Evolutionary conservation across 352 stramenopile genomes (phyloP).

Genomic region (Globisporangium canariense): DNA sequence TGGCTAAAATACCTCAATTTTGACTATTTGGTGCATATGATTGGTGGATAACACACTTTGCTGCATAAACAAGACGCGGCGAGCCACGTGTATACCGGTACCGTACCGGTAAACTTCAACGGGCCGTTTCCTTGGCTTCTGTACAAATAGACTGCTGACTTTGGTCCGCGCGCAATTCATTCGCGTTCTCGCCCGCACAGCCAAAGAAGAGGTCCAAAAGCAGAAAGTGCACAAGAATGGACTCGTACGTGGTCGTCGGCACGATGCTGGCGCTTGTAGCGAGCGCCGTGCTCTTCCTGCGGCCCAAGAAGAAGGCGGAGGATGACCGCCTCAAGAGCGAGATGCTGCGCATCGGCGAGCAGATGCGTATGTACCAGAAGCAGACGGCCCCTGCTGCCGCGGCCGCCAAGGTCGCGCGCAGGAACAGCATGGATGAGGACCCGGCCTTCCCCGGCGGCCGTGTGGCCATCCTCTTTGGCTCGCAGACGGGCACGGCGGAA

Average conservation of each 20-base stretch:
- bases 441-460: constrained; percentile 52
- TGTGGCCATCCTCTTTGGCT: constrained; percentile 95
- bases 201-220: neutral
- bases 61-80: too few relatives aligned
- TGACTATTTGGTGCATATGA: too few relatives aligned
- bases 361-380: constrained; percentile 85
- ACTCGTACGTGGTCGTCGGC: constrained; percentile 67
- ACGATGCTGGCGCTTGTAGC: constrained; percentile 66
- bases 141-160: neutral
- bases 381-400: constrained; percentile 27
- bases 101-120: too few relatives aligned
- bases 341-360: constrained; percentile 67
- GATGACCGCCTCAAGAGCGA: constrained; percentile 67
- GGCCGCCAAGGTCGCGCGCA: neutral
- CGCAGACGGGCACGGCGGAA: constrained; percentile 97
- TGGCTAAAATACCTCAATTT: too few relatives aligned
- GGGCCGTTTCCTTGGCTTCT: neutral
- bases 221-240: constrained; percentile 19
- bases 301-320: constrained; percentile 45
- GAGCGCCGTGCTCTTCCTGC: constrained; percentile 58
- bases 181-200: neutral
- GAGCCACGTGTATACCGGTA: too few relatives aligned
- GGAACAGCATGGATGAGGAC: constrained; percentile 30
- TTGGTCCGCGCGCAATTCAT: neutral
- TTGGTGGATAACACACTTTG: too few relatives aligned